phyloP scores from a whole-genome alignment of 345 rosid species.

The Brassica nigra region DNA sequence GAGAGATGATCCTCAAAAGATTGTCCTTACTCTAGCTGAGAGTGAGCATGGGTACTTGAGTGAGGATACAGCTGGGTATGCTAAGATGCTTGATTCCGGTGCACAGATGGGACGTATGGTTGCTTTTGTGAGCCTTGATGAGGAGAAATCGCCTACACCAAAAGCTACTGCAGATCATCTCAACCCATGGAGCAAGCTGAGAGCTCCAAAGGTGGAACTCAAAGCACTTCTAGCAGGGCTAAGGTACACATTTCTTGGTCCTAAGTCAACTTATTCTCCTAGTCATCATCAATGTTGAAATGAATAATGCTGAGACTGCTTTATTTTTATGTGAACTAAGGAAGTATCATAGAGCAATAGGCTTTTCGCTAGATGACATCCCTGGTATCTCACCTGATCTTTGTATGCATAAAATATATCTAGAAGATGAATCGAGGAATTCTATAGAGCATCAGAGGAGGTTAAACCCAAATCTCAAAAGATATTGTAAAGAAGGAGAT shows the following conservation, averaged over 20 bases:
- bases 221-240: not conserved
- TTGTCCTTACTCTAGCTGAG: too few relatives aligned
- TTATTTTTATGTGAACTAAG: too few relatives aligned
- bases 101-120: not conserved
- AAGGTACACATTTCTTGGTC: not conserved
- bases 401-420: too few relatives aligned
- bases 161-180: not conserved
- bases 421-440: too few relatives aligned
- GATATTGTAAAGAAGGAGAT: too few relatives aligned
- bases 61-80: not conserved
- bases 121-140: not conserved
- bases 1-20: not conserved
- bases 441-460: too few relatives aligned
- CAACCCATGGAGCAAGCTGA: not conserved
- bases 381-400: too few relatives aligned
- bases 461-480: too few relatives aligned
- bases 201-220: not conserved
- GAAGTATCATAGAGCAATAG: too few relatives aligned
- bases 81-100: not conserved
- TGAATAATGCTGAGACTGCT: too few relatives aligned
- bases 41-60: too few relatives aligned
- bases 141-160: not conserved
- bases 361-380: too few relatives aligned
- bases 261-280: not conserved
- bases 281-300: not conserved